Conservation (phyloP, 805 yeast genomes). For the Ogataea degrootiae region DNA sequence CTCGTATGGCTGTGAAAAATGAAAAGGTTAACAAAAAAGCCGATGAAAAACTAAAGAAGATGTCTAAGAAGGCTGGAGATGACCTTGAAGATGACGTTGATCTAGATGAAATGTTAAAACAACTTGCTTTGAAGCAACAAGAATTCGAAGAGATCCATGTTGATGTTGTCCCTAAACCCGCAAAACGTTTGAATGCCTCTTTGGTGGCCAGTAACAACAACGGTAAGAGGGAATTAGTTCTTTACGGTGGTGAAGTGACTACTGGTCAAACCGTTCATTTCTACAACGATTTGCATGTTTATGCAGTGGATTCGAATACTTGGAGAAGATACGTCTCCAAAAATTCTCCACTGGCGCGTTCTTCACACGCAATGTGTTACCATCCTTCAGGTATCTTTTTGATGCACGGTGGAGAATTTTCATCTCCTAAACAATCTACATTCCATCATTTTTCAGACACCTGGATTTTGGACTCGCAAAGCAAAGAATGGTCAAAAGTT, state of each 20-base stretch:
- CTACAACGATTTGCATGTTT: conserved; percentile 75
- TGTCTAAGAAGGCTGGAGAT: conserved; percentile 70
- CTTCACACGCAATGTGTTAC: conserved; percentile 89
- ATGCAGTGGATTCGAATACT: conserved; percentile 66
- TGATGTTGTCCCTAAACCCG: conserved; percentile 54
- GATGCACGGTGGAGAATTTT: conserved; percentile 94
- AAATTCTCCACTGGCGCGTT: conserved; percentile 87
- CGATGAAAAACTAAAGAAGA: conserved; percentile 63
- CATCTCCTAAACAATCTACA: conserved; percentile 92
- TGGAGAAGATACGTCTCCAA: conserved; percentile 81
- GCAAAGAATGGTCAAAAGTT: conserved; percentile 86
- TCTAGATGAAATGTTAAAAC: conserved; percentile 75
- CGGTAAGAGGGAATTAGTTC: conserved; percentile 68
- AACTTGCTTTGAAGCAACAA: conserved; percentile 75
- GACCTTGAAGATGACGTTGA: conserved; percentile 82
- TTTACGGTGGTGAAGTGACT: conserved; percentile 87
- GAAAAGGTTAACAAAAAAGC: conserved; percentile 74
- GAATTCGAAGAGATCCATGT: conserved; percentile 68
- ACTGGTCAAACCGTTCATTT: conserved; percentile 53
- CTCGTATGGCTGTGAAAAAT: conserved; percentile 76
- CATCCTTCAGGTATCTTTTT: conserved; percentile 87
- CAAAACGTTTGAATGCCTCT: conserved; percentile 67
- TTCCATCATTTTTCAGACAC: conserved; percentile 96
- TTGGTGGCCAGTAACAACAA: conserved; percentile 72
- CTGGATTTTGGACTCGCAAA: conserved; percentile 82